Conservation (phyloP, 2,329 filamentous ascomycete species). For the Stachybotrys echinatus region DNA sequence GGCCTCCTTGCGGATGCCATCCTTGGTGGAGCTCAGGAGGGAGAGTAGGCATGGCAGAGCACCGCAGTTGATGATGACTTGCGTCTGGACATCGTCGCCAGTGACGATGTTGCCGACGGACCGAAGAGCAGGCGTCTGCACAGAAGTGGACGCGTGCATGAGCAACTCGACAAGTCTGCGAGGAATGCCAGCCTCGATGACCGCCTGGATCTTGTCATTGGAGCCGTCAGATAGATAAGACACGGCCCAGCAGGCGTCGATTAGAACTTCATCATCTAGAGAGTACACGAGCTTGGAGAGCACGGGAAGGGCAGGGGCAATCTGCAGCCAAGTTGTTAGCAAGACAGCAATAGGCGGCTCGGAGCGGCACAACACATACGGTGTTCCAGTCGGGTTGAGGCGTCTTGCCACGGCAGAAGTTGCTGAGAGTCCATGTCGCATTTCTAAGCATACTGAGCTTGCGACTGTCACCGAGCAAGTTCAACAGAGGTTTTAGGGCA, state of each 20-base stretch:
- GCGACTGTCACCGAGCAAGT: constrained; percentile 89
- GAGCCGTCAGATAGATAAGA: constrained; percentile 96
- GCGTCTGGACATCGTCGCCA: constrained; percentile 96
- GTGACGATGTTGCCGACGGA: constrained; percentile 99
- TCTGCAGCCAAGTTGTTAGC: constrained; percentile 46
- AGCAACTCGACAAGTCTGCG: constrained; percentile 93
- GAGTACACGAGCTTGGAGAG: constrained; percentile 98
- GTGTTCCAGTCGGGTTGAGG: constrained; percentile 97
- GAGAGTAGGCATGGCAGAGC: constrained; percentile 88
- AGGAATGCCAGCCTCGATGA: constrained; percentile 96
- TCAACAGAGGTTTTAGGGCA: constrained; percentile 83
- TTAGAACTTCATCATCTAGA: constrained; percentile 94
- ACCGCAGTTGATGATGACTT: constrained; percentile 98
- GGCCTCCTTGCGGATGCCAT: constrained; percentile 97
- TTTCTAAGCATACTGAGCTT: constrained; percentile 99
- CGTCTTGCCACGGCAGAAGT: constrained; percentile 99
- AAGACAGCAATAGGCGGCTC: background rate
- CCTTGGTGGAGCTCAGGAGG: constrained; percentile 92
- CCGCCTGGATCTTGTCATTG: constrained; percentile 98
- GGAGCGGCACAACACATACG: constrained; percentile 48
- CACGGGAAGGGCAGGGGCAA: constrained; percentile 88
- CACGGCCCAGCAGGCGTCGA: constrained; percentile 99
- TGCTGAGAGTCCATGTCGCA: constrained; percentile 98
- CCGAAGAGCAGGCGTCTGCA: constrained; percentile 93
- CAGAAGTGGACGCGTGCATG: constrained; percentile 96